Conservation (phyloP, 164 flowering plant species). For the Buxus sempervirens region DNA sequence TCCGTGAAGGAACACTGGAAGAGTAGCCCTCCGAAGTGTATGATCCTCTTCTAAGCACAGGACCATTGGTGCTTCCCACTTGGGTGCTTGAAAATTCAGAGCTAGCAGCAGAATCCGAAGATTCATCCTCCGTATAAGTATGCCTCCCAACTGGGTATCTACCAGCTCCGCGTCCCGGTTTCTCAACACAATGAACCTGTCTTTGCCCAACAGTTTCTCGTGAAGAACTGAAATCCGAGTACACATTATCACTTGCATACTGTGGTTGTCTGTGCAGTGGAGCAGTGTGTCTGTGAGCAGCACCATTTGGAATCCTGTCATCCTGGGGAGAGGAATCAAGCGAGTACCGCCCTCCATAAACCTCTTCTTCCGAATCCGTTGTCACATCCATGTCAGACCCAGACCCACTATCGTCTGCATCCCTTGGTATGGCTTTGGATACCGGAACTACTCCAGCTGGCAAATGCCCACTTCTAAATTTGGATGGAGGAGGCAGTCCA, state of each 20-base stretch:
- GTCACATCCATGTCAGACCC: conserved; percentile 60
- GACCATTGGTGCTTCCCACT: conserved; percentile 36
- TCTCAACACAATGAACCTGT: conserved; percentile 9
- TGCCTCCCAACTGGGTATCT: conserved; percentile 31
- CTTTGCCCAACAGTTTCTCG: conserved; percentile 18
- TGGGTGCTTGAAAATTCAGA: conserved; percentile 58
- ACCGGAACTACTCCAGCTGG: conserved; percentile 42
- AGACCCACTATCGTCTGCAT: conserved; percentile 43
- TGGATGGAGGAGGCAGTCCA: conserved; percentile 60
- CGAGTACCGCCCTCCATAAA: conserved; percentile 56
- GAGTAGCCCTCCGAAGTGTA: conserved; percentile 49
- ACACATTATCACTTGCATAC: conserved; percentile 23
- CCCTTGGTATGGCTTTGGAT: conserved; percentile 26
- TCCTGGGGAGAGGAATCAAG: conserved; percentile 52
- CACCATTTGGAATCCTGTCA: conserved; percentile 23
- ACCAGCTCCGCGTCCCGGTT: conserved; percentile 26
- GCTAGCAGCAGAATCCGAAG: conserved; percentile 68
- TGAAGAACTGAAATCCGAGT: conserved; percentile 36
- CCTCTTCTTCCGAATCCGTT: conserved; percentile 62
- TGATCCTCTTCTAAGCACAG: conserved; percentile 22
- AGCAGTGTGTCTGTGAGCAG: conserved; percentile 10
- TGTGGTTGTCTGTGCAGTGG: conserved; percentile 15
- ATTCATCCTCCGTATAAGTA: conserved; percentile 61
- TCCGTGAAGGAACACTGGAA: conserved; percentile 46
- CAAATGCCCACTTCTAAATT: conserved; percentile 66